A percentile compares a stretch with the other conserved stretches of the same genome.
Conservation (phyloP, 345 rosid genomes). For the Trapa bicornis region DNA sequence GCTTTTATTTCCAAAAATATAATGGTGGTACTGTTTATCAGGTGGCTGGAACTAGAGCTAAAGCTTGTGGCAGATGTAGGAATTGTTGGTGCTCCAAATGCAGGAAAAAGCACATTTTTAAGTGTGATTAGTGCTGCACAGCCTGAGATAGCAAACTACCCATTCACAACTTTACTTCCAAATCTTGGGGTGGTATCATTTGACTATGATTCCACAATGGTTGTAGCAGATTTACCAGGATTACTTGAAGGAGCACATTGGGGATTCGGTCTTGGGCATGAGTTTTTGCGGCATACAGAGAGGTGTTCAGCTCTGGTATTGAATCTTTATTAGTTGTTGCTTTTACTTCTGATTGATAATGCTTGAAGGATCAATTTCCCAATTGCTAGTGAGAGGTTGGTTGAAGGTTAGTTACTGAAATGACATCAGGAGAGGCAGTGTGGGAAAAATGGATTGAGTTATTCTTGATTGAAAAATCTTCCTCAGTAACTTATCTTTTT, state of each 20-base stretch:
- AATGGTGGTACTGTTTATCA: slow-evolving; percentile 23
- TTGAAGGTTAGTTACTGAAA: not conserved
- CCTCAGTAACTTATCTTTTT: not conserved
- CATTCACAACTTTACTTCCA: slow-evolving; percentile 88
- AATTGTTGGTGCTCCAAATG: slow-evolving; percentile 89
- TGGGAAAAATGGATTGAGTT: not conserved
- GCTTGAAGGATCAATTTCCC: not conserved
- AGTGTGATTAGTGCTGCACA: slow-evolving; percentile 85
- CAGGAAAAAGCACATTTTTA: slow-evolving; percentile 85
- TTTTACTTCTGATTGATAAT: not conserved
- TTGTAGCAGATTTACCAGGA: slow-evolving; percentile 95
- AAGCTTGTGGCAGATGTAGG: slow-evolving; percentile 90
- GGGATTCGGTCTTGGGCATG: slow-evolving; percentile 91
- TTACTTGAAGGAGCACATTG: slow-evolving; percentile 93
- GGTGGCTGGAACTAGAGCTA: slow-evolving; percentile 95
- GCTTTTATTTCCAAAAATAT: not conserved
- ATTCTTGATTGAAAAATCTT: not conserved
- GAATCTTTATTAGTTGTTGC: not conserved
- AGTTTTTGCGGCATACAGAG: slow-evolving; percentile 82
- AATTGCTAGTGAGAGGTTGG: not conserved
- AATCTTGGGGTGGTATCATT: slow-evolving; percentile 93
- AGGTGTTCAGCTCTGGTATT: slow-evolving; percentile 87
- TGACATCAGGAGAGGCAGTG: not conserved
- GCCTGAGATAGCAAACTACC: slow-evolving; percentile 79
- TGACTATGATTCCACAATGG: slow-evolving; percentile 79